phyloP scores from a whole-genome alignment of 257 asterid species.

The Jacaranda copaia region DNA sequence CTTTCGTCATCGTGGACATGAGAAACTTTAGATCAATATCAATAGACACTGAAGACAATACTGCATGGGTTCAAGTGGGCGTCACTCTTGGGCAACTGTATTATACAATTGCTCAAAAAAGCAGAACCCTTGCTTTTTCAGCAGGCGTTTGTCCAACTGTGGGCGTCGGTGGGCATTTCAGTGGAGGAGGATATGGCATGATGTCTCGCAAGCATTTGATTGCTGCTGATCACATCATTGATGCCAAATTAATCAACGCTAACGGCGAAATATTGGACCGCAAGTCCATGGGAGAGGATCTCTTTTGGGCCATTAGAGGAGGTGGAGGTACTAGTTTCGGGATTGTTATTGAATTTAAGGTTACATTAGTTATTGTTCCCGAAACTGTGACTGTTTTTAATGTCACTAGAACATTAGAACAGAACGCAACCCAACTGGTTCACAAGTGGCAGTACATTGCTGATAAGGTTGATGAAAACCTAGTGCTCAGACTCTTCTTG shows the following conservation, averaged over 20 bases:
- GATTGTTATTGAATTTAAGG: slow-evolving; percentile 38
- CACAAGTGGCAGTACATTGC: slow-evolving; percentile 39
- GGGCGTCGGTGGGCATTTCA: slow-evolving; percentile 35
- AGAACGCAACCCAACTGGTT: slow-evolving; percentile 28
- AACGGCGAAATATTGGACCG: slow-evolving; percentile 39
- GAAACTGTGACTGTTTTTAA: slow-evolving; percentile 43
- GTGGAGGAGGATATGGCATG: slow-evolving; percentile 58
- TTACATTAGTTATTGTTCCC: slow-evolving; percentile 27
- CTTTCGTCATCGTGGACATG: slow-evolving; percentile 29
- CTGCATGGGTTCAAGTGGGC: slow-evolving; percentile 36
- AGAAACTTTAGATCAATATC: slow-evolving; percentile 24
- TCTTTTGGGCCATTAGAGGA: slow-evolving; percentile 47
- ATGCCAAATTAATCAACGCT: slow-evolving; percentile 39
- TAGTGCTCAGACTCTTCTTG: background rate
- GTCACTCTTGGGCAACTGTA: slow-evolving; percentile 44
- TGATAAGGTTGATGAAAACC: background rate
- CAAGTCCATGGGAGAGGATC: slow-evolving; percentile 44
- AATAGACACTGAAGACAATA: background rate
- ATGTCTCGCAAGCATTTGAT: slow-evolving; percentile 36
- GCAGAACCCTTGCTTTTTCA: slow-evolving; percentile 26
- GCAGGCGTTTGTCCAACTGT: slow-evolving; percentile 25
- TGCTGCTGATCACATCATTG: slow-evolving; percentile 44
- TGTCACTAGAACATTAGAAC: slow-evolving; percentile 32
- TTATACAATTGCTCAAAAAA: slow-evolving; percentile 34
- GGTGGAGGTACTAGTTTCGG: slow-evolving; percentile 47